Conservation (phyloP, 441 rosid species). For the Macaranga tanarius region DNA sequence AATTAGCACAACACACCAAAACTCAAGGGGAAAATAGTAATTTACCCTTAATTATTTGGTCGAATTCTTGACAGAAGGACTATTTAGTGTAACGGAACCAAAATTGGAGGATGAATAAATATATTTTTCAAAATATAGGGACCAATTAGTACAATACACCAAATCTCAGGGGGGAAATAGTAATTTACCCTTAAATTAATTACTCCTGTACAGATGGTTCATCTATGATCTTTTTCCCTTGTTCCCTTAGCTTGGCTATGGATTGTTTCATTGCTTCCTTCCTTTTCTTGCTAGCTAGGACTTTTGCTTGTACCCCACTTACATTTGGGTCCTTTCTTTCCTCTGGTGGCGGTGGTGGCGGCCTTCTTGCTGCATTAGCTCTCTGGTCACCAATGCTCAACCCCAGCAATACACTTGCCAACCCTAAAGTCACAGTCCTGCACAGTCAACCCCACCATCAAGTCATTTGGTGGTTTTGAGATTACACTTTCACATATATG, state of each 20-base stretch:
- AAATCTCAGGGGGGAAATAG: too few relatives aligned
- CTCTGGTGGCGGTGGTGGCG: conserved; percentile 53
- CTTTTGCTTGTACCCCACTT: conserved; percentile 76
- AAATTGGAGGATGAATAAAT: too few relatives aligned
- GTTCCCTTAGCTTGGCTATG: conserved; percentile 63
- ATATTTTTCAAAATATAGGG: too few relatives aligned
- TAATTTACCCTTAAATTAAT: too few relatives aligned
- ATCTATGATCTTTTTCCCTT: conserved; percentile 44
- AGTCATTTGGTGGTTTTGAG: too few relatives aligned
- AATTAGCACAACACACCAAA: too few relatives aligned
- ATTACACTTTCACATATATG: background rate
- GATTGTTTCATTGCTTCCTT: conserved; percentile 78
- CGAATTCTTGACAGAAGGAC: too few relatives aligned
- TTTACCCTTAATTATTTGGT: too few relatives aligned
- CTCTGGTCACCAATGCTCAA: conserved; percentile 35
- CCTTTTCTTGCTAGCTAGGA: conserved; percentile 86
- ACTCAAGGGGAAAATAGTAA: too few relatives aligned
- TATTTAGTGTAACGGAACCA: too few relatives aligned
- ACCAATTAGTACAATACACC: too few relatives aligned
- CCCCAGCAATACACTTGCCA: conserved; percentile 46
- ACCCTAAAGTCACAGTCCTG: conserved; percentile 43
- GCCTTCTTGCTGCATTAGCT: conserved; percentile 67
- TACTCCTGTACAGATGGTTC: background rate
- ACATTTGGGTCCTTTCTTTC: conserved; percentile 74
- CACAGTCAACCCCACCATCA: background rate